Evolutionary conservation across 2,329 filamentous ascomycete species (phyloP).

Genomic region (Simplicillium sp.): DNA sequence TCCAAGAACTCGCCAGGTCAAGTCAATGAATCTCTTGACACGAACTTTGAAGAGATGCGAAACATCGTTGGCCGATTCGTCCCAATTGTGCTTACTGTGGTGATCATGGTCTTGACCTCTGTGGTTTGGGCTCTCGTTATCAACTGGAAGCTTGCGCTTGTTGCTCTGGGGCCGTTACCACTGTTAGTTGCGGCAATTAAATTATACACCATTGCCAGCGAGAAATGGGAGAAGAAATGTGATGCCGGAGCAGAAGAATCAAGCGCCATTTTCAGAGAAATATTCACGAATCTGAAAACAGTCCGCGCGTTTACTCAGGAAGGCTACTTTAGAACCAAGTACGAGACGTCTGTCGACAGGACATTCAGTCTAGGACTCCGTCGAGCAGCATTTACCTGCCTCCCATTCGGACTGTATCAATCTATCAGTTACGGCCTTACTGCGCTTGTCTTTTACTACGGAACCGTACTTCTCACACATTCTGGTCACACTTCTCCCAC

Average conservation of each 20-base stretch:
- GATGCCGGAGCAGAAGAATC: constrained; percentile 53
- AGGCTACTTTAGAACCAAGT: constrained; percentile 56
- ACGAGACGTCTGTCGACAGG: constrained; percentile 37
- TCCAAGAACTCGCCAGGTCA: constrained; percentile 52
- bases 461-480: constrained; percentile 50
- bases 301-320: constrained; percentile 71
- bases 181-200: constrained; percentile 58
- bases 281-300: constrained; percentile 69
- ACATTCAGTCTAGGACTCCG: constrained; percentile 54
- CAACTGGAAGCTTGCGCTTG: constrained; percentile 73
- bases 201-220: constrained; percentile 54
- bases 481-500: constrained; percentile 38
- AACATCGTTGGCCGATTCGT: constrained; percentile 73
- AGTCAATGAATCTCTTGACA: constrained; percentile 65
- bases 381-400: constrained; percentile 57
- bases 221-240: constrained; percentile 61
- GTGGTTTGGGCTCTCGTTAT: constrained; percentile 64
- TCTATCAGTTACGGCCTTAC: constrained; percentile 61
- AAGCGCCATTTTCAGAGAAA: constrained; percentile 55
- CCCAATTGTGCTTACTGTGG: constrained; percentile 57
- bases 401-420: constrained; percentile 71
- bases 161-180: constrained; percentile 61
- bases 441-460: constrained; percentile 79
- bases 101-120: constrained; percentile 58
- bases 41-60: constrained; percentile 79